These are phyloP conservation scores for Xylaria sp. DNA, from an alignment of 2,329 filamentous ascomycete species.

Conservation along the genomic window DNA sequence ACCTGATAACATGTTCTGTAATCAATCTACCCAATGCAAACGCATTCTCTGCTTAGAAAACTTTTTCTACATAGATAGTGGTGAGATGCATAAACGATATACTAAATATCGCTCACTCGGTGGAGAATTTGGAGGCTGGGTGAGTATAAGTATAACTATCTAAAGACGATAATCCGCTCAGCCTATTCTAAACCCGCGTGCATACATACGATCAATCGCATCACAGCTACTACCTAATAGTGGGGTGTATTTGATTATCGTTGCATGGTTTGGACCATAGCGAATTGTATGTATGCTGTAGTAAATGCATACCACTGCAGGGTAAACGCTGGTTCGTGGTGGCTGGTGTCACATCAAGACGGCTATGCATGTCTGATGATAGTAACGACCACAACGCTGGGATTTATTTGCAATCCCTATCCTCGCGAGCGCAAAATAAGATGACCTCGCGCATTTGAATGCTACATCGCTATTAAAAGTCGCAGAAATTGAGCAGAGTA, in stretches of 20 bases:
- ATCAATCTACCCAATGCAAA: neutral
- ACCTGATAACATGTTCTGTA: conserved; percentile 4
- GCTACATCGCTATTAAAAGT: neutral
- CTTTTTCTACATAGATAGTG: neutral
- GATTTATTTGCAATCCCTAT: too few relatives aligned
- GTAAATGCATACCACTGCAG: neutral
- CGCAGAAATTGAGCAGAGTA: neutral
- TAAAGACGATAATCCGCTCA: neutral
- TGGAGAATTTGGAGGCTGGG: neutral
- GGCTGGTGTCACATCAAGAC: neutral
- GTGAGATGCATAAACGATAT: neutral
- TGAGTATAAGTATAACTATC: too few relatives aligned
- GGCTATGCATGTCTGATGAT: neutral
- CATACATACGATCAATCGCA: neutral
- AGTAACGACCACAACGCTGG: neutral
- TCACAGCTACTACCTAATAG: neutral
- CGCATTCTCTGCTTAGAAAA: neutral
- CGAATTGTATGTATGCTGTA: too few relatives aligned
- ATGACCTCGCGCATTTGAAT: too few relatives aligned
- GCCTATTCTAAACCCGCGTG: neutral
- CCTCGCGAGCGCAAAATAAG: too few relatives aligned
- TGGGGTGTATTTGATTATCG: neutral
- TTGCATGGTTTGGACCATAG: neutral
- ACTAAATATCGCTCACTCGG: neutral
- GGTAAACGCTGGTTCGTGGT: neutral